phyloP scores from a whole-genome alignment of 2,329 filamentous ascomycete genomes.

The Apiospora kogelbergensis region DNA sequence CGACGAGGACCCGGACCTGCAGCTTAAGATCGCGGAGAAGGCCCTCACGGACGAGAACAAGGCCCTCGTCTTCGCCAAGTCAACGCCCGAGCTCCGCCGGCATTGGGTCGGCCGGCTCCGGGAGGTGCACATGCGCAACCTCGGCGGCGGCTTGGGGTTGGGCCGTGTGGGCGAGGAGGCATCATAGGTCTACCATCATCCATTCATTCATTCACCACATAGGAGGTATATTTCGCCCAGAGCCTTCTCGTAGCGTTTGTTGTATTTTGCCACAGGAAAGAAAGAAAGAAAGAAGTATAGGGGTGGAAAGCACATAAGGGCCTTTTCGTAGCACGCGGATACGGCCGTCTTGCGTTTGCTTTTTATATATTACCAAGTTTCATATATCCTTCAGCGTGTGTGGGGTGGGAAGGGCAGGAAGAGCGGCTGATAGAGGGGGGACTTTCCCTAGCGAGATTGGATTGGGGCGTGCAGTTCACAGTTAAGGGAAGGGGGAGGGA shows the following conservation, averaged over 20 bases:
- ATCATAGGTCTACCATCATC: constrained; percentile 19
- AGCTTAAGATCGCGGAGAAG: constrained; percentile 60
- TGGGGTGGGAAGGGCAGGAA: background rate
- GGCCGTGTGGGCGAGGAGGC: constrained; percentile 32
- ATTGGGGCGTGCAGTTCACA: too few relatives aligned
- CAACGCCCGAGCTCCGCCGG: constrained; percentile 50
- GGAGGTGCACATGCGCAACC: constrained; percentile 42
- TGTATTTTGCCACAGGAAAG: background rate
- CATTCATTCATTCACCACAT: background rate
- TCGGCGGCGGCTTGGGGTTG: constrained; percentile 24
- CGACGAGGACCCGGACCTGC: constrained; percentile 56
- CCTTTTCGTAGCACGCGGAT: constrained; percentile 6
- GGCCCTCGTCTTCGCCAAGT: constrained; percentile 63
- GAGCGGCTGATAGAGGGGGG: too few relatives aligned
- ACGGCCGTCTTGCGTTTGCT: constrained; percentile 3
- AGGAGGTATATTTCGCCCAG: too few relatives aligned
- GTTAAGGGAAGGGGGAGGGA: too few relatives aligned
- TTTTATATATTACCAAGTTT: background rate
- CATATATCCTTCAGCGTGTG: background rate
- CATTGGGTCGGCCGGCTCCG: constrained; percentile 57
- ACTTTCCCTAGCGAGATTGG: too few relatives aligned
- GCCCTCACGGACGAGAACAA: constrained; percentile 59
- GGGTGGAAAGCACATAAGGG: constrained; percentile 4
- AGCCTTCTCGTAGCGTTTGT: background rate
- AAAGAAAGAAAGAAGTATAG: background rate